A percentile compares a stretch with the other conserved stretches of the same genome.
Evolutionary conservation across 208 protist genomes (phyloP).

Genomic region (Entamoeba dispar): DNA sequence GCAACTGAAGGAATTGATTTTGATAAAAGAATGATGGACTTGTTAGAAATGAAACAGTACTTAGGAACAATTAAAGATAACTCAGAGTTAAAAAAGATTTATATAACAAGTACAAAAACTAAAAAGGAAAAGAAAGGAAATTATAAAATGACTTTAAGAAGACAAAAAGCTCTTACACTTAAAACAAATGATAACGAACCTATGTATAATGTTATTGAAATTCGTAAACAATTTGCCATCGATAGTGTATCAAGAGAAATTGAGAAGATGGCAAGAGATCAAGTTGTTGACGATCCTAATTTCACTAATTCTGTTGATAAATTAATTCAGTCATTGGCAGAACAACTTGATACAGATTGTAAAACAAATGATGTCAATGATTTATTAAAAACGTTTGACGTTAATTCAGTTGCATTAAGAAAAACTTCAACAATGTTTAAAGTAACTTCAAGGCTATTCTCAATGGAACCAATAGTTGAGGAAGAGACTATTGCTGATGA

Average conservation of each 20-base stretch:
- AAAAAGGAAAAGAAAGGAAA: not conserved
- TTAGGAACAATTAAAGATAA: not conserved
- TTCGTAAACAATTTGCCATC: not conserved
- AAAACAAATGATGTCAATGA: not conserved
- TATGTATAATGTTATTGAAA: not conserved
- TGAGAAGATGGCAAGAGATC: not conserved
- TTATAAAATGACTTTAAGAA: not conserved
- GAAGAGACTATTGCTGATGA: not conserved
- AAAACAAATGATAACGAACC: not conserved
- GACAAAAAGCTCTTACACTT: not conserved
- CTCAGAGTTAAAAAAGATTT: not conserved
- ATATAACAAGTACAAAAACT: not conserved
- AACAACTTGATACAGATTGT: not conserved
- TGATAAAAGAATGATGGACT: not conserved
- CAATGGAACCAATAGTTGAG: not conserved
- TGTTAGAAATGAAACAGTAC: not conserved
- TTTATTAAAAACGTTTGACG: not conserved
- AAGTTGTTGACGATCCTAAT: not conserved
- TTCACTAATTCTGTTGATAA: not conserved
- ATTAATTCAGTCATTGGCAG: not conserved
- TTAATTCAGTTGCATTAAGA: not conserved
- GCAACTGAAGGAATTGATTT: not conserved
- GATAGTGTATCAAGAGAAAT: not conserved
- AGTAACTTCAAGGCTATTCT: not conserved
- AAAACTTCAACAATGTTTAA: not conserved